Conservation (phyloP, 2,329 filamentous ascomycete species). For the Aspergillus pseudoterreus region DNA sequence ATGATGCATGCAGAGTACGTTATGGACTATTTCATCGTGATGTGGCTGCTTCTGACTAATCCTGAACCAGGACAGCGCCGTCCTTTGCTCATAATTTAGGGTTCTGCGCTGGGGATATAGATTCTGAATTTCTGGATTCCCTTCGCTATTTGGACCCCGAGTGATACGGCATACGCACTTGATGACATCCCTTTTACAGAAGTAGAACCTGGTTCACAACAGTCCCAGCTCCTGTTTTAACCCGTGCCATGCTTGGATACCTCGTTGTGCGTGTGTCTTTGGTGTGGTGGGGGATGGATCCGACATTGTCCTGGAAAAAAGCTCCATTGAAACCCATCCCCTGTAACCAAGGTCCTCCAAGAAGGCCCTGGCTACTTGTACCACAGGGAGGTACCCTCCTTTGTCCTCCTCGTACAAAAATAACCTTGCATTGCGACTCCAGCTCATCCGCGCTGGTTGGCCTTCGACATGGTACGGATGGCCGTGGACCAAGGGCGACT, state of each 20-base stretch:
- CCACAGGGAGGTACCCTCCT: conserved; percentile 64
- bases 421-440: conserved; percentile 68
- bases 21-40: background rate
- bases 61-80: background rate
- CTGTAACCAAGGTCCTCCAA: conserved; percentile 60
- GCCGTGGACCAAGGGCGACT: conserved; percentile 50
- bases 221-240: conserved; percentile 23
- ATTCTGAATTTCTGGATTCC: background rate
- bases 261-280: conserved; percentile 51
- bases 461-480: conserved; percentile 56
- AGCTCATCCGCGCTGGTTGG: conserved; percentile 66
- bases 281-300: conserved; percentile 52
- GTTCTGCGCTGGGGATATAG: background rate
- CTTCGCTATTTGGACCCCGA: background rate
- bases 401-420: conserved; percentile 60
- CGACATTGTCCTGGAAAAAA: conserved; percentile 61
- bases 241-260: conserved; percentile 47
- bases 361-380: conserved; percentile 57
- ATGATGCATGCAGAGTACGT: conserved; percentile 10
- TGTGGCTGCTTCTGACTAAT: no score
- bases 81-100: background rate
- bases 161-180: no score
- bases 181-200: no score
- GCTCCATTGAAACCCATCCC: conserved; percentile 67
- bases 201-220: background rate